phyloP scores from a whole-genome alignment of 768 basidiomycete genomes.

The Exidia glandulosa region DNA sequence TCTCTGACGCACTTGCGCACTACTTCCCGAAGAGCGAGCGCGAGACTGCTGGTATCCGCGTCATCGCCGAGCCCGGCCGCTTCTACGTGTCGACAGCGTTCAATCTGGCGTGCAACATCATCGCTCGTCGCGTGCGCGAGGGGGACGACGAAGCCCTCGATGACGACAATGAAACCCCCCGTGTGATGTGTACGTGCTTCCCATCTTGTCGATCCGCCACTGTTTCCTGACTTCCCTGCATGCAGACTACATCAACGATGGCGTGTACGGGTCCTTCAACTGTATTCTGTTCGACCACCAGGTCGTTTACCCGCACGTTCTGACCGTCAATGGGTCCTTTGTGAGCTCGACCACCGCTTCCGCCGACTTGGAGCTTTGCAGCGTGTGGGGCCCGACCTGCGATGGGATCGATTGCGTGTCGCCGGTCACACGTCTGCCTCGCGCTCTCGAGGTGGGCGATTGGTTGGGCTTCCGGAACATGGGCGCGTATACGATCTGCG shows the following conservation, averaged over 20 bases:
- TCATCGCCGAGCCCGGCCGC: conserved; percentile 93
- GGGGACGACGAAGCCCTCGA: conserved; percentile 18
- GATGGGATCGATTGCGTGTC: conserved; percentile 94
- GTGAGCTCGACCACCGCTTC: not conserved
- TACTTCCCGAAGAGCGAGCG: conserved; percentile 62
- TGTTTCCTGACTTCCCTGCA: not conserved
- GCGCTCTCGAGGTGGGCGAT: conserved; percentile 75
- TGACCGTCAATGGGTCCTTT: conserved; percentile 18
- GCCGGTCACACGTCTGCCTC: conserved; percentile 48
- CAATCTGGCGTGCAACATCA: conserved; percentile 85
- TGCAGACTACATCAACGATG: conserved; percentile 99
- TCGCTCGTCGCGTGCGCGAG: conserved; percentile 68
- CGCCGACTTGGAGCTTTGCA: conserved; percentile 34
- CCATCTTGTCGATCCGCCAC: not conserved
- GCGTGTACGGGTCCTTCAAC: conserved; percentile 95
- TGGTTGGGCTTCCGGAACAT: conserved; percentile 98
- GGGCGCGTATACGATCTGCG: conserved; percentile 99
- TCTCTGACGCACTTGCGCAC: conserved; percentile 57
- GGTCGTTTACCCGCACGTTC: conserved; percentile 62
- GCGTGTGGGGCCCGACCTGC: conserved; percentile 98
- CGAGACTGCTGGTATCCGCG: conserved; percentile 39
- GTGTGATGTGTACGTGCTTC: conserved; percentile 78
- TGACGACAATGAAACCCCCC: conserved; percentile 30
- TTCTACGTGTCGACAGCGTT: conserved; percentile 91
- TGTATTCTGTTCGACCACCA: conserved; percentile 98